Base-by-base conservation (phyloP, 2,329 filamentous ascomycete genomes). In the Pseudonectria buxi region DNA sequence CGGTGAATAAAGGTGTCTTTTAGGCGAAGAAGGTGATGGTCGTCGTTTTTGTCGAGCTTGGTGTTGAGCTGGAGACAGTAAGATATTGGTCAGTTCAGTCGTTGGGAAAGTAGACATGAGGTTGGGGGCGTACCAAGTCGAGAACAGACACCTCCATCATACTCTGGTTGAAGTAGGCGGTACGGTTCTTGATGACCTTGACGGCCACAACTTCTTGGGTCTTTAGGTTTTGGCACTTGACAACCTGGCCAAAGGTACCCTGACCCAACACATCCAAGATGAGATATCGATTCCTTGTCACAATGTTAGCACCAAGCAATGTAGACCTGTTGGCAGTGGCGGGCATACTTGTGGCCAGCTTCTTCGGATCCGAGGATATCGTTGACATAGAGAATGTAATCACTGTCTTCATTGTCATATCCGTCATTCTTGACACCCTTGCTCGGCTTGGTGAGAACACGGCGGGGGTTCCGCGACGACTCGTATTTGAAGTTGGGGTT, bases 71-170 rank as follows among this genome's bases (percentile, higher is more conserved):
- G 51, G 3, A 31, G 10, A 13, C 32, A 10, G 11, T 14, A 25
- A 10, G 46, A 63, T 46, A 61, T 58, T 40, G 18, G 15, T 25
- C 25, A n/a, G 13, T 15, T 11, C 14, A 16, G 15, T 33, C 6
- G 15, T 26, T n/a, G 11, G 16, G 22, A 7, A 9, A 24, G 14
- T 14, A 9, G 26, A 14, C 18, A 14, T n/a, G 10, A 7, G n/a
- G 13, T 24, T 22, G 13, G 18, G 16, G 14, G 50, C 77, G 39
- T 72, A 94, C 87, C 72, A 98, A 59, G 62, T 98, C 92, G 39
- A 98, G 72, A 15, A 98, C 92, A 2, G 92, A 98, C 24, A 98
- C 92, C 59, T 98, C 92, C 92, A 98, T 98, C 92, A 98, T 98
- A 62, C 92, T 96, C 63, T 98, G 92, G 58, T 98, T 98, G 69